phyloP scores from a whole-genome alignment of 73 alveolate genomes.

The Paramecium octaurelia region DNA sequence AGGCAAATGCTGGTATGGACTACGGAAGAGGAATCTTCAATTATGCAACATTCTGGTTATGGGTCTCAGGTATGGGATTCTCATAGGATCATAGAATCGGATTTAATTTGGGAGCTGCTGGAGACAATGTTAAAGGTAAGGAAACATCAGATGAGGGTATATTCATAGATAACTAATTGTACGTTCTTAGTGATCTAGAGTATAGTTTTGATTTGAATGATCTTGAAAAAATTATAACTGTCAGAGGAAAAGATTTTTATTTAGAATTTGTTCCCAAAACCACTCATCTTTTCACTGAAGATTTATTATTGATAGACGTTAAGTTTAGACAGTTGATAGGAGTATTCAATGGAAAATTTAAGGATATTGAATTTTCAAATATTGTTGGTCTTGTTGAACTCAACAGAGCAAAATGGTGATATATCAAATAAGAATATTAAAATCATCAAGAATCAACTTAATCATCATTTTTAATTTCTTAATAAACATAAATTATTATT shows the following conservation, averaged over 20 bases:
- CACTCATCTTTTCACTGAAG: background rate
- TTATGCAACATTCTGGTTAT: slow-evolving; percentile 31
- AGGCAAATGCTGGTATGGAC: slow-evolving; percentile 21
- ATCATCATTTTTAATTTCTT: background rate
- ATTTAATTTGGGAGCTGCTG: slow-evolving; percentile 40
- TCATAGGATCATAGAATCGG: background rate
- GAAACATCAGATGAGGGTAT: slow-evolving; percentile 13
- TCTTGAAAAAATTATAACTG: background rate
- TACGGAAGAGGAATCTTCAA: slow-evolving; percentile 33
- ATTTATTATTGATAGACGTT: background rate
- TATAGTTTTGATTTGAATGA: background rate
- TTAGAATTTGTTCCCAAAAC: slow-evolving; percentile 19
- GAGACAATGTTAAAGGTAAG: background rate
- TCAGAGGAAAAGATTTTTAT: background rate
- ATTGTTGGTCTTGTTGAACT: background rate
- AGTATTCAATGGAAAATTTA: background rate
- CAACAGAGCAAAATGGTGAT: slow-evolving; percentile 14
- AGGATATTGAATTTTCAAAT: background rate
- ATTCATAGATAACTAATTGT: background rate
- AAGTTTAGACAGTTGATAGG: slow-evolving; percentile 6
- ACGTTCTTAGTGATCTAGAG: background rate
- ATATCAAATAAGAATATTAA: background rate
- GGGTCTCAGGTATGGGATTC: slow-evolving; percentile 28
- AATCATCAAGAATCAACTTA: background rate
- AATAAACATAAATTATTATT: background rate